phyloP scores from a whole-genome alignment of 2,329 filamentous ascomycete species.

The Hymenoscyphus infarciens region DNA sequence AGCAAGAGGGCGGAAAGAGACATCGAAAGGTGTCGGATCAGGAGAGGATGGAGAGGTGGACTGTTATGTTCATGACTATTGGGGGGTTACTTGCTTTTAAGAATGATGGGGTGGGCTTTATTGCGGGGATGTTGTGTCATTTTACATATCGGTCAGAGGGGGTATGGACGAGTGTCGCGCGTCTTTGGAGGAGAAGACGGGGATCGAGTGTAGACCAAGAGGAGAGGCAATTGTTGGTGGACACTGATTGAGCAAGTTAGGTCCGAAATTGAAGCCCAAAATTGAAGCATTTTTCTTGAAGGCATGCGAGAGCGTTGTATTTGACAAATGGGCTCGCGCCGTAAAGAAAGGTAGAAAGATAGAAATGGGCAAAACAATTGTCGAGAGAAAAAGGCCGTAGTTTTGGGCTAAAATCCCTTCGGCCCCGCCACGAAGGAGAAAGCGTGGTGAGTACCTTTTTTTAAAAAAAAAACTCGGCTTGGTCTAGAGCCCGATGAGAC shows the following conservation, averaged over 20 bases:
- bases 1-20: constrained; percentile 35
- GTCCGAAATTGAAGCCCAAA: not conserved
- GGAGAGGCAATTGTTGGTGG: not conserved
- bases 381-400: no score
- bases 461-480: no score
- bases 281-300: not conserved
- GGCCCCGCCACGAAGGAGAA: no score
- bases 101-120: constrained; percentile 85
- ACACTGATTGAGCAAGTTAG: not conserved
- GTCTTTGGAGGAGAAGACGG: not conserved
- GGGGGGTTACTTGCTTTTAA: constrained; percentile 79
- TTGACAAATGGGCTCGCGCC: no score
- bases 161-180: not conserved
- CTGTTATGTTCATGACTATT: constrained; percentile 84
- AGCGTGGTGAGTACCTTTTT: no score
- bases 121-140: constrained; percentile 77
- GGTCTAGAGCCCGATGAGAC: no score
- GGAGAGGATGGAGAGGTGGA: constrained; percentile 74
- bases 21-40: constrained; percentile 57
- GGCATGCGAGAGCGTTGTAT: not conserved
- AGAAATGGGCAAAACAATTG: no score
- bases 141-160: constrained; percentile 50
- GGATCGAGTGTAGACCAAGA: not conserved
- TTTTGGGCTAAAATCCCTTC: no score
- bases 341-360: no score